Evolutionary conservation across 352 stramenopile genomes (phyloP).

Genomic region (Halophytophthora batemanensis): DNA sequence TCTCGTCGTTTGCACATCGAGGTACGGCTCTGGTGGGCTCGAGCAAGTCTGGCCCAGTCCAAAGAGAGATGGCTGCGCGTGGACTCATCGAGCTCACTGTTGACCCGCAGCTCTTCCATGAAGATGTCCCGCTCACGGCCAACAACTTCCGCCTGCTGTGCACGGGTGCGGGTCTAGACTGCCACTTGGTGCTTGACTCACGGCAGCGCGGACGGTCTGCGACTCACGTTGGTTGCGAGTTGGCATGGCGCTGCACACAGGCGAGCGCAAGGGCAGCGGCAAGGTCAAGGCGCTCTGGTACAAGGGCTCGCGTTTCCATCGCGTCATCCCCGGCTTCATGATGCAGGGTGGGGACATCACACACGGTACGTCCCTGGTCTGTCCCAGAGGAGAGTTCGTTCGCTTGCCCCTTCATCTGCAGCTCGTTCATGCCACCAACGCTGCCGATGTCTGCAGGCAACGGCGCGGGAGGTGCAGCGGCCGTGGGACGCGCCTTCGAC

Average conservation of each 20-base stretch:
- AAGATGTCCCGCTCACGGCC: conserved; percentile 62
- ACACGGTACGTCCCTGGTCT: conserved; percentile 68
- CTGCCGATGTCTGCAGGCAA: conserved; percentile 49
- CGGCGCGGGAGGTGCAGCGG: conserved; percentile 91
- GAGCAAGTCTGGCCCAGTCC: no score
- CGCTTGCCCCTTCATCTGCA: not conserved
- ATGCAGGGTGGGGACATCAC: conserved; percentile 95
- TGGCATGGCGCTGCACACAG: conserved; percentile 7
- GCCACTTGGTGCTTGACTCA: no score
- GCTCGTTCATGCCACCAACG: conserved; percentile 1
- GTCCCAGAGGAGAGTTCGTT: no score
- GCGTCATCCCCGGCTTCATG: conserved; percentile 99
- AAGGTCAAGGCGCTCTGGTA: conserved; percentile 72
- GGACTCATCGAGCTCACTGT: not conserved
- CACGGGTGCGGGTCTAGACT: conserved; percentile 40
- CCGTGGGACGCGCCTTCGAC: conserved; percentile 94
- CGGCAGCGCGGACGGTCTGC: no score
- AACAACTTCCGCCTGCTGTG: conserved; percentile 76
- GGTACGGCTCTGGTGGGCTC: no score
- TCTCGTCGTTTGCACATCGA: conserved; percentile 65
- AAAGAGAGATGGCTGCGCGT: not conserved
- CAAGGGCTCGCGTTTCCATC: conserved; percentile 96
- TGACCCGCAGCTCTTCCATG: conserved; percentile 50
- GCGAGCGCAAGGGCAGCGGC: conserved; percentile 49
- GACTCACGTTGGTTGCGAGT: not conserved